Evolutionary conservation across 1,284 basidiomycete genomes (phyloP).

Genomic region (Inonotus hispidus): DNA sequence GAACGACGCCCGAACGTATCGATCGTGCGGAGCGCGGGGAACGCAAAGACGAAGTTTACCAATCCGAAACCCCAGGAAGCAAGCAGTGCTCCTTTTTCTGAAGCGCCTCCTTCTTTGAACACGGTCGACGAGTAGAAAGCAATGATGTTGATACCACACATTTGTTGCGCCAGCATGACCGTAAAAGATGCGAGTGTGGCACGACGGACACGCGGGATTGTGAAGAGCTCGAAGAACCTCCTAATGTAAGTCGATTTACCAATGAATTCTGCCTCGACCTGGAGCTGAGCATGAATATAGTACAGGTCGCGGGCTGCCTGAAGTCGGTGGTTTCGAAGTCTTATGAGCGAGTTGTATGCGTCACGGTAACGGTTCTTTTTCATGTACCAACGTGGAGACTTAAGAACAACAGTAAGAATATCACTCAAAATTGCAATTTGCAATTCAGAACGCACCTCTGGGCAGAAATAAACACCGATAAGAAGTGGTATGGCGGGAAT

Average conservation of each 20-base stretch:
- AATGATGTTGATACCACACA: constrained; percentile 51
- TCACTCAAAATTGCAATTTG: too few species aligned
- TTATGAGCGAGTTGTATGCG: constrained; percentile 52
- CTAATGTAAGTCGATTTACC: constrained; percentile 40
- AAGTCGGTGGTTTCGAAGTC: constrained; percentile 55
- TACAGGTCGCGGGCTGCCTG: constrained; percentile 58
- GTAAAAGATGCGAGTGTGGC: constrained; percentile 64
- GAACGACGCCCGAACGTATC: constrained; percentile 59
- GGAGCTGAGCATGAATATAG: constrained; percentile 54
- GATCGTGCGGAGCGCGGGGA: constrained; percentile 57
- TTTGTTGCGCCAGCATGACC: constrained; percentile 64
- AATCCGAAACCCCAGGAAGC: constrained; percentile 72
- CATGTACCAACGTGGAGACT: constrained; percentile 69
- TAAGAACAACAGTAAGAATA: constrained; percentile 55
- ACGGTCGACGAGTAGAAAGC: constrained; percentile 69
- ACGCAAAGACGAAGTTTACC: constrained; percentile 59
- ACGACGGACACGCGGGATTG: constrained; percentile 60
- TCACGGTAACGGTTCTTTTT: constrained; percentile 53
- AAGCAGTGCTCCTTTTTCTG: constrained; percentile 44
- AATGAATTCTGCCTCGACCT: constrained; percentile 48
- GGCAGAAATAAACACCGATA: constrained; percentile 26
- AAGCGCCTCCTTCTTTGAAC: constrained; percentile 54
- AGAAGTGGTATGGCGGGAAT: constrained; percentile 46
- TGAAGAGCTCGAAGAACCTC: constrained; percentile 62
- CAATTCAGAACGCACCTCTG: constrained; percentile 54